Evolutionary conservation across 345 rosid genomes (phyloP).

Genomic region (Melaleuca quinquenervia): DNA sequence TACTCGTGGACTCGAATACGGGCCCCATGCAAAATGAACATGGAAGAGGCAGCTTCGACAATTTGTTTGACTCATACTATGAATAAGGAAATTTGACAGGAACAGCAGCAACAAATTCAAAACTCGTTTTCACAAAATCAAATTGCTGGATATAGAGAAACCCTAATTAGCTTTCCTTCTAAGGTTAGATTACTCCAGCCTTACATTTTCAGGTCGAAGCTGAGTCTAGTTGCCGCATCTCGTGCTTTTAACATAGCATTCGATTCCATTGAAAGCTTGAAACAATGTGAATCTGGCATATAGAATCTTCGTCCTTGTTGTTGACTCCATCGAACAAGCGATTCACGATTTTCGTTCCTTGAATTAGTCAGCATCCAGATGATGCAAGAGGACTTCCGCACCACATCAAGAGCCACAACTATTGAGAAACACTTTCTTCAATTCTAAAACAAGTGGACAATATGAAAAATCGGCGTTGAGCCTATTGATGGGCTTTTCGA

Average conservation of each 20-base stretch:
- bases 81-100: not conserved
- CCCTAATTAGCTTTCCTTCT: not conserved
- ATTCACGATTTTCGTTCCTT: not conserved
- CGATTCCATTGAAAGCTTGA: not conserved
- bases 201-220: not conserved
- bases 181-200: not conserved
- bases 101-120: not conserved
- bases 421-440: not conserved
- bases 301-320: not conserved
- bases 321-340: not conserved
- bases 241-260: not conserved
- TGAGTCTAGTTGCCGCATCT: not conserved
- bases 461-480: not conserved
- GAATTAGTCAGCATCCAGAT: not conserved
- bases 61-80: not conserved
- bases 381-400: not conserved
- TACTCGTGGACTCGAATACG: not conserved
- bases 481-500: not conserved
- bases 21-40: not conserved
- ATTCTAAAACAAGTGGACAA: not conserved
- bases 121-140: not conserved
- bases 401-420: not conserved
- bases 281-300: not conserved
- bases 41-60: not conserved
- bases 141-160: not conserved